These are phyloP conservation scores for Amoebophrya sp. DNA, from an alignment of 169 alveolate genomes.

Conservation along the genomic window DNA sequence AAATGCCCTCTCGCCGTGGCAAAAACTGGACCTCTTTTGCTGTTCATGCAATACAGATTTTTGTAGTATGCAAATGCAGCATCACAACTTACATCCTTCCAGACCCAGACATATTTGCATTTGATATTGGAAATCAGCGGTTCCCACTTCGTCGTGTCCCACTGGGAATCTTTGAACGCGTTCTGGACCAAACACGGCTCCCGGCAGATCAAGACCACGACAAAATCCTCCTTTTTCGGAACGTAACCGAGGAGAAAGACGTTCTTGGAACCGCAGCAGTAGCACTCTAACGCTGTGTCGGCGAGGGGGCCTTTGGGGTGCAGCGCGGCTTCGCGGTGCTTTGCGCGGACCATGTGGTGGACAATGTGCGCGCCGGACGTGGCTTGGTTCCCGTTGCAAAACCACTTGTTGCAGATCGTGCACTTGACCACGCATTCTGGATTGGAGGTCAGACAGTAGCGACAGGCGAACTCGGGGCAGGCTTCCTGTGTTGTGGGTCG, in stretches of 20 bases:
- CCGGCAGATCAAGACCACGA: slow-evolving; percentile 60
- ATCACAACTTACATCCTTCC: no score
- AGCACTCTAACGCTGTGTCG: slow-evolving; percentile 68
- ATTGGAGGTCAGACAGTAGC: slow-evolving; percentile 45
- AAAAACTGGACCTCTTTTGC: no score
- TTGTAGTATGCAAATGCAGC: no score
- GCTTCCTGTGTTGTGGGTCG: slow-evolving; percentile 9
- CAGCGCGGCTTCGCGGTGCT: slow-evolving; percentile 60
- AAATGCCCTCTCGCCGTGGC: no score
- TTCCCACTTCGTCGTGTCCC: slow-evolving; percentile 64
- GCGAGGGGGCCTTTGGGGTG: slow-evolving; percentile 62
- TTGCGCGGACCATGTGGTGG: slow-evolving; percentile 62
- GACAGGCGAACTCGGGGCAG: neutral
- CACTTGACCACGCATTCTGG: slow-evolving; percentile 62
- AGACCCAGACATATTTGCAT: no score
- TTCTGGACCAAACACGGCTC: slow-evolving; percentile 36
- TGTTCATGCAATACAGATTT: no score
- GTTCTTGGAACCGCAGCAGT: slow-evolving; percentile 60
- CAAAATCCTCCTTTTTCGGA: slow-evolving; percentile 58
- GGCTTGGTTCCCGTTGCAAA: slow-evolving; percentile 60
- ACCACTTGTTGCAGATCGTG: slow-evolving; percentile 60
- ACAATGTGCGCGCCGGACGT: slow-evolving; percentile 64
- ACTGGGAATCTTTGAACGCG: slow-evolving; percentile 44
- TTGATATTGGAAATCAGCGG: slow-evolving; percentile 70
- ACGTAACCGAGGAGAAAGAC: slow-evolving; percentile 65